A percentile compares a stretch with the other conserved stretches of the same genome.
These are phyloP conservation scores for Hypomyces rosellus DNA, from an alignment of 2,329 filamentous ascomycete species.

Conservation along the genomic window DNA sequence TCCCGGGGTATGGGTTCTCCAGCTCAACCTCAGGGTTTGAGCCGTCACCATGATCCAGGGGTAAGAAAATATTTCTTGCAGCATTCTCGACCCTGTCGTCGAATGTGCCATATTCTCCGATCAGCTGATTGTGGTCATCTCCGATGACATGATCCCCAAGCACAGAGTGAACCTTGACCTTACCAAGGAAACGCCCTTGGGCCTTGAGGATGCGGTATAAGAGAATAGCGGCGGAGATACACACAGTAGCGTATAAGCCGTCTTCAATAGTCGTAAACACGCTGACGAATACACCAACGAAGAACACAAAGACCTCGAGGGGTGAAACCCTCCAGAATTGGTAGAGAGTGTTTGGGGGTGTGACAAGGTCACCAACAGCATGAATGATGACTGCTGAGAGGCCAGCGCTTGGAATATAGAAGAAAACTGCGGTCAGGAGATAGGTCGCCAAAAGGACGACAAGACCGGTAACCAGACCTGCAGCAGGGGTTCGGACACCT, in stretches of 20 bases:
- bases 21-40: conserved; percentile 79
- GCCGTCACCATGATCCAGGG: conserved; percentile 80
- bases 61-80: conserved; percentile 76
- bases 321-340: conserved; percentile 94
- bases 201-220: conserved; percentile 80
- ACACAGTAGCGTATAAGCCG: conserved; percentile 84
- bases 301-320: conserved; percentile 86
- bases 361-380: conserved; percentile 88
- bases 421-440: conserved; percentile 81
- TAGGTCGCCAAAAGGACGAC: conserved; percentile 89
- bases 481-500: conserved; percentile 84
- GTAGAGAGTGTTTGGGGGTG: conserved; percentile 83
- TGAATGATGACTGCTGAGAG: conserved; percentile 91
- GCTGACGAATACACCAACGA: conserved; percentile 84
- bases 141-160: conserved; percentile 68
- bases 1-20: conserved; percentile 77
- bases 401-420: conserved; percentile 78
- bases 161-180: conserved; percentile 64
- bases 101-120: conserved; percentile 53
- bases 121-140: conserved; percentile 42
- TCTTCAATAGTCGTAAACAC: conserved; percentile 85
- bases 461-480: conserved; percentile 78
- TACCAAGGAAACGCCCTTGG: conserved; percentile 74
- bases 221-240: conserved; percentile 68
- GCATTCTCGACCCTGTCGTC: conserved; percentile 39